Base-by-base conservation (phyloP, 345 rosid genomes). In the Gossypium anomalum region DNA sequence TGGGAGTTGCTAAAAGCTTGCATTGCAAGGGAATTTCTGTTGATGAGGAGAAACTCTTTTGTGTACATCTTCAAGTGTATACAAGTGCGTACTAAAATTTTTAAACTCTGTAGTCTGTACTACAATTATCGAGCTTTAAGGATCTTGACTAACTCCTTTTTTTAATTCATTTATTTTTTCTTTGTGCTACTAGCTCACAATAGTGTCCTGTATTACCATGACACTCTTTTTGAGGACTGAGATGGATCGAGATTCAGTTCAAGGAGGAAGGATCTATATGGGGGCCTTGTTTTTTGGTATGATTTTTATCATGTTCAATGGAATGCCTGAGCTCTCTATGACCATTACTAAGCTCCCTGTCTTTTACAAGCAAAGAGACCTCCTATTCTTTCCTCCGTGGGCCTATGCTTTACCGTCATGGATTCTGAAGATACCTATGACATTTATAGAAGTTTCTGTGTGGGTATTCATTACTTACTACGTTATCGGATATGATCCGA, bases 301-400 rank as follows among this genome's bases (percentile, higher is more conserved):
- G 27, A 51, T 67, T 75, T 78, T 72, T 72, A 60, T 88, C 75
- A 86, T 86, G 94, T 90, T 92, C 66, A 88, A 85, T 64, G 93
- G 98, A 45, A 80, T 85, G 87, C 49, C 94, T 0, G 97, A 94
- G 83, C 62, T 94, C 25, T 84, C 93, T 47, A 86, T 94, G 91
- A 88, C 96, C 56, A 85, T 94, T 45, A 84, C 80, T 41, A 94
- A 86, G 79, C 98, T 94, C 79, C 93, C 97, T 6, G 88, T 92
- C 57, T 92, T 93, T 71, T 93, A 86, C 88, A 93, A 91, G 82
- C 95, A 93, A 81, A 83, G 97, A 73, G 94, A 89, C 69, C 83
- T 86, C 25, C 81, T 83, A 16, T 93, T 91, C 86, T 92, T 74
- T 81, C 97, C 98, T 38, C 57, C 96, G 2, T 92, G 97, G 98